These are phyloP conservation scores for Clausena lansium DNA, from an alignment of 345 rosid genomes.

Conservation along the genomic window DNA sequence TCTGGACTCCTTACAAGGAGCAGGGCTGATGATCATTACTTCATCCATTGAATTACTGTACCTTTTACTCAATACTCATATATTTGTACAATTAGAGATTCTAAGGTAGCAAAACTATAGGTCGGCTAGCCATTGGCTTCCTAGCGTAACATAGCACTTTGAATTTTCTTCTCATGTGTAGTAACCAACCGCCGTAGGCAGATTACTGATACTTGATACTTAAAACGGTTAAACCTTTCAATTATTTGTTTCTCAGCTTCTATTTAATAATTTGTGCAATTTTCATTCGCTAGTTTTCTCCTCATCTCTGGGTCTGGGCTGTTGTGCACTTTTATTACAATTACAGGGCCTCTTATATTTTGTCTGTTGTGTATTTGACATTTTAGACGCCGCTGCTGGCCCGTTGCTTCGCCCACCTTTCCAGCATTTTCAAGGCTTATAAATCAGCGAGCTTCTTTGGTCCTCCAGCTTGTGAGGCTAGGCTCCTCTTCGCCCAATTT, in stretches of 20 bases:
- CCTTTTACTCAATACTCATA: neutral
- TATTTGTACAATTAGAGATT: constrained; percentile 23
- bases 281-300: neutral
- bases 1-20: constrained; percentile 98
- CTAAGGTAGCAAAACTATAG: constrained; percentile 2
- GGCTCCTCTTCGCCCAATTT: neutral
- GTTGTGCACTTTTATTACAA: neutral
- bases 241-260: neutral
- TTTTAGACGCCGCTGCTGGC: neutral
- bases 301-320: neutral
- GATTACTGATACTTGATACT: too few species aligned
- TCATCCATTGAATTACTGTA: neutral
- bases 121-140: neutral
- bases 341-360: neutral
- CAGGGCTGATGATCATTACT: constrained; percentile 50
- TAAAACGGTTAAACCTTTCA: neutral
- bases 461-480: neutral
- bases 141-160: neutral
- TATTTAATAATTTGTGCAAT: too few species aligned
- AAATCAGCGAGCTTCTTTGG: neutral
- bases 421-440: too few species aligned
- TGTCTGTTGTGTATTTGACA: neutral
- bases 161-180: neutral
- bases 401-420: too few species aligned
- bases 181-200: neutral